Percentiles rank a stretch among this genome's conserved stretches.
Conservation (phyloP, 2,329 filamentous ascomycete species). For the Sporothrix protearum region DNA sequence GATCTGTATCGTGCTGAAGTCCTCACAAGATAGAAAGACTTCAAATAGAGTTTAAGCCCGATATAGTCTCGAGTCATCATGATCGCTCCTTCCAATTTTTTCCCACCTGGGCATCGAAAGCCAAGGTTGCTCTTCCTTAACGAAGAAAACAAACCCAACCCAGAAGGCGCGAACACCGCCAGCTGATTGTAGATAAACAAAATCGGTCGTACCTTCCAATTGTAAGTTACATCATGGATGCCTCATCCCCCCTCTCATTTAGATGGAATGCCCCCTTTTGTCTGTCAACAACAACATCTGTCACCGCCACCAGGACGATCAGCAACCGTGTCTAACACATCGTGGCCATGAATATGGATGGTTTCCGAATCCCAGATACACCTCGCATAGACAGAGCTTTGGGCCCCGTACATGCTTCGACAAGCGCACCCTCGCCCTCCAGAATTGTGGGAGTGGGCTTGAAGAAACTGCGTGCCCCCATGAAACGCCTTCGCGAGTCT, state of each 20-base stretch:
- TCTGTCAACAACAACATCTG: neutral
- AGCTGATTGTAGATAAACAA: neutral
- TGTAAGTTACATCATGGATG: neutral
- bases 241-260: neutral
- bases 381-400: neutral
- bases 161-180: neutral
- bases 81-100: neutral
- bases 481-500: neutral
- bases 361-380: conserved; percentile 20
- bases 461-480: neutral
- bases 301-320: neutral
- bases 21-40: too few relatives aligned
- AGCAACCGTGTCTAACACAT: neutral
- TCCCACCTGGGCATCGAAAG: neutral
- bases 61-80: neutral
- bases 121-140: neutral
- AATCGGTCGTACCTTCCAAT: neutral
- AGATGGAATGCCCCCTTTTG: neutral
- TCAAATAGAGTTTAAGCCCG: too few relatives aligned
- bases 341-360: conserved; percentile 3
- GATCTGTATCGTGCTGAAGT: neutral
- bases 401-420: neutral
- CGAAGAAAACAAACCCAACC: neutral
- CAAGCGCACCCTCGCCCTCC: neutral
- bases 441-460: neutral